Evolutionary conservation across 2,329 filamentous ascomycete genomes (phyloP).

Genomic region (Fragosphaeria purpurea): DNA sequence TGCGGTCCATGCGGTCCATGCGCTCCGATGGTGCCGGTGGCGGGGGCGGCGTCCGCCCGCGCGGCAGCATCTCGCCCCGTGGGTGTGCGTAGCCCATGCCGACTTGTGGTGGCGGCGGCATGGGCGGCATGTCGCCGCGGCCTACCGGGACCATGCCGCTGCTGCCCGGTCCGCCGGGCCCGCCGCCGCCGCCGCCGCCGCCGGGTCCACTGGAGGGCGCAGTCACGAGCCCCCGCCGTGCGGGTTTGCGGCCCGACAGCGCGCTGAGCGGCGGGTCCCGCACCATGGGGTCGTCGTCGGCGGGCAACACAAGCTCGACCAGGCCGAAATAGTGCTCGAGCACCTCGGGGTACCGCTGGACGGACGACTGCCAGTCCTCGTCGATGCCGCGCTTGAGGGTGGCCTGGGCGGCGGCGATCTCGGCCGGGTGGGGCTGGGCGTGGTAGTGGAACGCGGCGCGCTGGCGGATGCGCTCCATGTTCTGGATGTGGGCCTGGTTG

Average conservation of each 20-base stretch:
- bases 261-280: conserved; percentile 51
- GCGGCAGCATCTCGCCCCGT: not conserved
- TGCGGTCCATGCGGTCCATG: no score
- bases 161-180: not conserved
- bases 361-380: conserved; percentile 66
- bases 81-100: conserved; percentile 6
- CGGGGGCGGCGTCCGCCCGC: conserved; percentile 13
- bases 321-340: conserved; percentile 70
- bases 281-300: conserved; percentile 49
- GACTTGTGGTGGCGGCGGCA: not conserved
- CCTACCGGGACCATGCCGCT: not conserved
- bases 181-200: not conserved
- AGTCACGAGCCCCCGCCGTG: conserved; percentile 28
- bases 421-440: conserved; percentile 46
- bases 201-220: conserved; percentile 10
- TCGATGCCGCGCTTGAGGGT: conserved; percentile 65
- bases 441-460: conserved; percentile 50
- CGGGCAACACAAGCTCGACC: conserved; percentile 55
- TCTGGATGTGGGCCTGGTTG: conserved; percentile 44
- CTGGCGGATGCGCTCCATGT: conserved; percentile 45
- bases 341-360: conserved; percentile 71
- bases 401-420: conserved; percentile 55
- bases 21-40: conserved; percentile 3
- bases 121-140: not conserved
- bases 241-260: conserved; percentile 37